These are phyloP conservation scores for Teratosphaeria pseudoeucalypti DNA, from an alignment of 2,329 filamentous ascomycete species.

Conservation along the genomic window DNA sequence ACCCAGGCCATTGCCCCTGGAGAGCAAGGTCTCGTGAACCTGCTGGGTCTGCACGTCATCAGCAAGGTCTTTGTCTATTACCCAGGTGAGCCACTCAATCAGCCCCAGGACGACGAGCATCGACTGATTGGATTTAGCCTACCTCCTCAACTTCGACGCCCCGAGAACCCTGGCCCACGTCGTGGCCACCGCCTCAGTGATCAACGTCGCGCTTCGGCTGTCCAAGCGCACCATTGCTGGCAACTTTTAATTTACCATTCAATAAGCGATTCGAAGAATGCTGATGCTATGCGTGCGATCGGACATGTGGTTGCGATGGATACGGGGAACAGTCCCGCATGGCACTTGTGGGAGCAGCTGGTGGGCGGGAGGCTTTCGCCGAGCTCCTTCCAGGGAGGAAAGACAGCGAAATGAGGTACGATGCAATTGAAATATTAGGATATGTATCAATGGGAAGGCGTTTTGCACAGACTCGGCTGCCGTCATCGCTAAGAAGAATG, in stretches of 20 bases:
- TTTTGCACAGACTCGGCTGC: not conserved
- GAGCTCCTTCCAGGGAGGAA: not conserved
- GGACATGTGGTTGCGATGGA: not conserved
- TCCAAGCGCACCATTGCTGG: conserved; percentile 14
- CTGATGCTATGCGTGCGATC: not conserved
- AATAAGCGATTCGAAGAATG: not conserved
- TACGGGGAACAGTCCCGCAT: not conserved
- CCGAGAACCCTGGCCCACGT: conserved; percentile 16
- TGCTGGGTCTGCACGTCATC: conserved; percentile 23
- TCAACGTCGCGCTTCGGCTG: conserved; percentile 19
- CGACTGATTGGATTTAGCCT: conserved; percentile 7
- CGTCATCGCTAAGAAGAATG: not conserved
- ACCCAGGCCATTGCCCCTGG: conserved; percentile 20
- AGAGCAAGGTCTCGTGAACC: conserved; percentile 19
- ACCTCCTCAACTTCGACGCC: conserved; percentile 15
- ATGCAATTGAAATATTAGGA: not conserved
- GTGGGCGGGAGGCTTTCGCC: not conserved
- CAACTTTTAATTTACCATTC: not conserved
- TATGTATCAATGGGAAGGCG: not conserved
- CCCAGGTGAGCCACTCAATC: not conserved
- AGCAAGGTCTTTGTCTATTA: conserved; percentile 19
- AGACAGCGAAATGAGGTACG: not conserved
- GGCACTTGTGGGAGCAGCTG: not conserved
- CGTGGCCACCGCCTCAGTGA: conserved; percentile 18
- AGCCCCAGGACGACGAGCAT: not conserved